Evolutionary conservation across 495 filamentous ascomycete genomes (phyloP), one percentile per base, ranked within the genome.

Genomic region (Neurospora sp.): DNA sequence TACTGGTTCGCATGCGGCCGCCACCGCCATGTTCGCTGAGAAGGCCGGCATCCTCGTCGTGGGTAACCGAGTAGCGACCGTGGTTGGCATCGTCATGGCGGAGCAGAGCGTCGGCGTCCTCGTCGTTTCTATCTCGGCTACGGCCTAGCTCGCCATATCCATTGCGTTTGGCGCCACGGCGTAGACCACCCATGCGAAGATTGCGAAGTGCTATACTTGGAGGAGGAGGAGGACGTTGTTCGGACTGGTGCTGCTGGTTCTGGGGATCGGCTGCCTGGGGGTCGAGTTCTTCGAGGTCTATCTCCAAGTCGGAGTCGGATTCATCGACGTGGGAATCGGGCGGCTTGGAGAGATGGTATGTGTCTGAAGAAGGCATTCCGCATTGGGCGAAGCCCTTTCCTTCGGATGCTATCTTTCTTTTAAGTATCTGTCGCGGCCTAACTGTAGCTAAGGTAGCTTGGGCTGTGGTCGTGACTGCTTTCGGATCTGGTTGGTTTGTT

Each of bases 231-330:
- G 84, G 83, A 82, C 74, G 82, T 80, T 83, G 82, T 75, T 81
- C 82, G 76, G 74, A 72, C 73, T 35, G 31, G 0, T 35, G 31
- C 31, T 83, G 84, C 10, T 68, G n/a, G 17, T 69, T 14, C 1
- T 40, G 27, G 41, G 48, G 5, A 1, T 48, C 72, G 41, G 81
- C 74, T 22, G 84, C 80, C 35, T 80, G 80, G 17, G 90, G 90
- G 75, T 92, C 91, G 44, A 94, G 87, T 84, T 94, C 92, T 76
- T 93, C 79, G 68, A 85, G 86, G 73, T 94, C 90, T 69, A 93
- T 83, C 73, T 94, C 90, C 71, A 92, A 85, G 76, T 93, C 92
- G 70, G 88, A 89, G 73, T 90, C 87, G 69, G 87, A 87, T 70
- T 87, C 85, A 77, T 87, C 83, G 71, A 79, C 74, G 69, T 82